Evolutionary conservation across 108 stramenopile genomes (phyloP).

Genomic region (Cyclotella atomus): DNA sequence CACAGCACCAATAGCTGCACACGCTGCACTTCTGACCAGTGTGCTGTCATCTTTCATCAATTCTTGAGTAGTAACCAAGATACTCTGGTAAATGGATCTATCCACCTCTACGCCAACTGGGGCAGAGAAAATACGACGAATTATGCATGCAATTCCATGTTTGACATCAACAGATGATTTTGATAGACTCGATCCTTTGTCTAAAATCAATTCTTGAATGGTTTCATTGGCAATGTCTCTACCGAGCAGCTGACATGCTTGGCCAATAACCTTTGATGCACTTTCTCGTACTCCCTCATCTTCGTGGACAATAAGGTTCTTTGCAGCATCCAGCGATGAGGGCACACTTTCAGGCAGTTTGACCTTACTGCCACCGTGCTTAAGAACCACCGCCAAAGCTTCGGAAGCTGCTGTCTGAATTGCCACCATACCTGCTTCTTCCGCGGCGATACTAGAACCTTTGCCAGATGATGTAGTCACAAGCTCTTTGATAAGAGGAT

Average conservation of each 20-base stretch:
- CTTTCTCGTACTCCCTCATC: constrained; percentile 85
- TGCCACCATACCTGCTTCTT: constrained; percentile 73
- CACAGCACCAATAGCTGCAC: constrained; percentile 74
- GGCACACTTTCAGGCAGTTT: constrained; percentile 86
- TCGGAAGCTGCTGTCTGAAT: constrained; percentile 88
- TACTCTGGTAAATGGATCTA: constrained; percentile 30
- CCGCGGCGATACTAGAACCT: constrained; percentile 39
- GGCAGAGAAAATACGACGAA: constrained; percentile 64
- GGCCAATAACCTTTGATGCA: constrained; percentile 84
- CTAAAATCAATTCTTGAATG: constrained; percentile 57
- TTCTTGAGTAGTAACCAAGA: constrained; percentile 31
- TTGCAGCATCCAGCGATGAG: constrained; percentile 80
- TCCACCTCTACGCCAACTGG: constrained; percentile 58
- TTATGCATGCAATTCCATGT: constrained; percentile 79
- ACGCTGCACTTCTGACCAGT: constrained; percentile 71
- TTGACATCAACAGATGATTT: constrained; percentile 51
- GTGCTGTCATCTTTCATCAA: constrained; percentile 74
- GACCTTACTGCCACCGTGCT: constrained; percentile 77
- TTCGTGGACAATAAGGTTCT: constrained; percentile 66
- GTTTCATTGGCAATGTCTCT: constrained; percentile 50
- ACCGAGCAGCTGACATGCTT: constrained; percentile 71
- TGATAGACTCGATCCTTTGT: constrained; percentile 35
- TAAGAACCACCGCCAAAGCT: constrained; percentile 66
- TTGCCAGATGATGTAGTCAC: constrained; percentile 76
- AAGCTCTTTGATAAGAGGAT: constrained; percentile 93